Evolutionary conservation across 768 basidiomycete genomes (phyloP).

Genomic region (Cystofilobasidium ferigula): DNA sequence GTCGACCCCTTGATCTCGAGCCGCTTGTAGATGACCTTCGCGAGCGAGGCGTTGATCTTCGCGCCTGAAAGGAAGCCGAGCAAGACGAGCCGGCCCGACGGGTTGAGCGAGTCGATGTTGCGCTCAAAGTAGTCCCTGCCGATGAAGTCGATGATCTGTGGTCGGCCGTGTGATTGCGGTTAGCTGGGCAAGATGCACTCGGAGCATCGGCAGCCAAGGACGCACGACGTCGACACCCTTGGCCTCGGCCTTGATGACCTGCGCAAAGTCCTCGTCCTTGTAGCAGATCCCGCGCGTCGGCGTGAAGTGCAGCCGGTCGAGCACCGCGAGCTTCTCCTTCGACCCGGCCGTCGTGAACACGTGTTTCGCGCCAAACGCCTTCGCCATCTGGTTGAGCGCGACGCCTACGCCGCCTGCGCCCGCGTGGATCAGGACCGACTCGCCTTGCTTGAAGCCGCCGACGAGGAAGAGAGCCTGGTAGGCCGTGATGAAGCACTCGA

Average conservation of each 20-base stretch:
- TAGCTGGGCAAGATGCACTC: no score
- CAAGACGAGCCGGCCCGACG: slow-evolving; percentile 41
- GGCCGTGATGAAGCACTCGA: slow-evolving; percentile 77
- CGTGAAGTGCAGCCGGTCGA: slow-evolving; percentile 49
- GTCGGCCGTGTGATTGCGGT: no score
- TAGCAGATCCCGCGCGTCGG: slow-evolving; percentile 68
- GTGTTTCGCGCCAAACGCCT: slow-evolving; percentile 53
- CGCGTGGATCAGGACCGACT: slow-evolving; percentile 76
- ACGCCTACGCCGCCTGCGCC: slow-evolving; percentile 69
- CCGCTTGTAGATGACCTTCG: slow-evolving; percentile 66
- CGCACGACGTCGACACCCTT: slow-evolving; percentile 52
- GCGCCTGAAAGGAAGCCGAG: slow-evolving; percentile 37
- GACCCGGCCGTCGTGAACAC: slow-evolving; percentile 77
- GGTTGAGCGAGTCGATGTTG: slow-evolving; percentile 58
- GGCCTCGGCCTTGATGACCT: slow-evolving; percentile 60
- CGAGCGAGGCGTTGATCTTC: slow-evolving; percentile 39
- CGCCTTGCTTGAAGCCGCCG: slow-evolving; percentile 56
- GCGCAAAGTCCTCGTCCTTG: slow-evolving; percentile 68
- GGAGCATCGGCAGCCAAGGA: not conserved
- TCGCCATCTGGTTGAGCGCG: slow-evolving; percentile 79
- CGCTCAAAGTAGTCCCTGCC: slow-evolving; percentile 61
- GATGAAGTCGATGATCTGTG: slow-evolving; percentile 63
- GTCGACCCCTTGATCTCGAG: slow-evolving; percentile 82
- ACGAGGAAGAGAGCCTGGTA: slow-evolving; percentile 57
- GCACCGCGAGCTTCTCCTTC: slow-evolving; percentile 66